These are phyloP conservation scores for Vigna mungo DNA, from an alignment of 306 rosid species.

Conservation along the genomic window DNA sequence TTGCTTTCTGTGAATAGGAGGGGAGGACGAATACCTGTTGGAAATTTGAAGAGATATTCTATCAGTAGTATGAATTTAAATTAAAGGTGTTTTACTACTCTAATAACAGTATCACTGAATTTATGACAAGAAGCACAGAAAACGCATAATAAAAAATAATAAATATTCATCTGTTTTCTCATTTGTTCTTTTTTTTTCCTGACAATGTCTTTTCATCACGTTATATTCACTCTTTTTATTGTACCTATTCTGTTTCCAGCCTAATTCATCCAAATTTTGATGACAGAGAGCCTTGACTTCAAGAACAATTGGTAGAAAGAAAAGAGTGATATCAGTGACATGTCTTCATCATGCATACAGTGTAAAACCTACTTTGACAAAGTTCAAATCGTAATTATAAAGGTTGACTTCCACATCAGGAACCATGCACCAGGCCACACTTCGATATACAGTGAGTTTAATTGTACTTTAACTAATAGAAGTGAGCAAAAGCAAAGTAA, in stretches of 20 bases:
- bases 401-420: neutral
- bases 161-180: neutral
- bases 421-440: neutral
- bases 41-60: neutral
- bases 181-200: neutral
- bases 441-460: too few species aligned
- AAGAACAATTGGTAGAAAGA: neutral
- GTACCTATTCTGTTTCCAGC: neutral
- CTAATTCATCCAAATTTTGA: neutral
- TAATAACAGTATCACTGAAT: neutral
- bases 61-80: neutral
- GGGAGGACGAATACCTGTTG: conserved; percentile 1
- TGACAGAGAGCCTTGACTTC: neutral
- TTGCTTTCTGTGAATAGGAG: neutral
- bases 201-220: neutral
- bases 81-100: neutral
- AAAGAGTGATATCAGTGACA: neutral
- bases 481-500: neutral
- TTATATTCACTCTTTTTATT: neutral
- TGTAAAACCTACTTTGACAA: neutral
- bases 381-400: conserved; percentile 2
- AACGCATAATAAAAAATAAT: neutral
- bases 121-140: neutral
- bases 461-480: neutral
- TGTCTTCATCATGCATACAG: neutral